Evolutionary conservation across 2,329 filamentous ascomycete genomes (phyloP).

Genomic region (Magnaporthales sp.): DNA sequence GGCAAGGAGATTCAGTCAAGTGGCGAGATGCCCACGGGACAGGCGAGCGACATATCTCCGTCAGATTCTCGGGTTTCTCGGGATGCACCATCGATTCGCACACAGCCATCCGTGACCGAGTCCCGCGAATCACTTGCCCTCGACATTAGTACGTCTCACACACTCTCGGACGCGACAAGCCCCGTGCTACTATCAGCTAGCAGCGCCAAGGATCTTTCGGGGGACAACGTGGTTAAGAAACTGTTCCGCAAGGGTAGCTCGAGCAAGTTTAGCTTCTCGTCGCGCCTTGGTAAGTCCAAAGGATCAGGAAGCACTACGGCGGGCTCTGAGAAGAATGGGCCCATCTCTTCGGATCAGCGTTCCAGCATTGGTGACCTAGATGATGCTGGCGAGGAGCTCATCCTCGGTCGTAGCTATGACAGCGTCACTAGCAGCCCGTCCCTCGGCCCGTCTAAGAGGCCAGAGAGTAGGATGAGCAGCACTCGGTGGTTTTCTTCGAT

Average conservation of each 20-base stretch:
- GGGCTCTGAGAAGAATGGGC: slow-evolving; percentile 42
- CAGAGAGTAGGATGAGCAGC: slow-evolving; percentile 6
- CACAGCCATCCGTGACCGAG: slow-evolving; percentile 49
- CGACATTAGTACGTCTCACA: slow-evolving; percentile 47
- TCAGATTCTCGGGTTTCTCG: slow-evolving; percentile 45
- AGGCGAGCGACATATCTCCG: slow-evolving; percentile 35
- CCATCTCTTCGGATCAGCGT: slow-evolving; percentile 37
- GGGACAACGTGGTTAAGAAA: slow-evolving; percentile 49
- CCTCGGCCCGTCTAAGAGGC: slow-evolving; percentile 36
- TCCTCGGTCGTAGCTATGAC: slow-evolving; percentile 43
- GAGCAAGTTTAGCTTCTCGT: slow-evolving; percentile 55
- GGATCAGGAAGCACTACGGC: slow-evolving; percentile 42
- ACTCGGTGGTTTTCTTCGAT: slow-evolving; percentile 39
- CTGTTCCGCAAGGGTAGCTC: slow-evolving; percentile 62
- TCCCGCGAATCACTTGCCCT: slow-evolving; percentile 50
- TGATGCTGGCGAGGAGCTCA: slow-evolving; percentile 33
- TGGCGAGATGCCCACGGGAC: slow-evolving; percentile 25
- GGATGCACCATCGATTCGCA: slow-evolving; percentile 48
- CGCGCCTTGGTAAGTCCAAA: slow-evolving; percentile 40
- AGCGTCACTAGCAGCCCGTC: slow-evolving; percentile 48
- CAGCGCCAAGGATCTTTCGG: slow-evolving; percentile 23
- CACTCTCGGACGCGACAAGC: slow-evolving; percentile 41
- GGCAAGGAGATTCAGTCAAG: slow-evolving; percentile 18
- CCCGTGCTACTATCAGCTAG: slow-evolving; percentile 32
- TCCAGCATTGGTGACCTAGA: slow-evolving; percentile 50